Evolutionary conservation across 2,329 filamentous ascomycete genomes (phyloP), one percentile per base, ranked within the genome.

Genomic region (Malbranchea zuffiana): DNA sequence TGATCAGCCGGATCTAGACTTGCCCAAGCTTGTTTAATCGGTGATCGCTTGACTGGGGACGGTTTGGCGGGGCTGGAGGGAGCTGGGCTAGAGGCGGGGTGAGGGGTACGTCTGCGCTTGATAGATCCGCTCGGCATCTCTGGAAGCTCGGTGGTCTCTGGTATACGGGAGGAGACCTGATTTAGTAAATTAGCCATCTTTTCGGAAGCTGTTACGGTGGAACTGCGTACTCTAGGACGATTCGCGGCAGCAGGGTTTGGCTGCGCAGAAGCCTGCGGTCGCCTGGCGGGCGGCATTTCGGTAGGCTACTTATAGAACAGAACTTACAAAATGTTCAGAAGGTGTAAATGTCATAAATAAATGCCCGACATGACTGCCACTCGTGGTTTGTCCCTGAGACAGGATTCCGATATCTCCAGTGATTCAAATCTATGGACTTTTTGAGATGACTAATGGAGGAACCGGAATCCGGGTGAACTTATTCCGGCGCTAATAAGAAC

Each of bases 231-330:
- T 49, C 59, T 50, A 42, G 52, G 48, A 37, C 48, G 45, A 32
- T 51, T 46, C 35, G 48, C 45, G 38, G 48, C 44, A 43, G 51
- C 50, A 39, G 44, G 41, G 30, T 45, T 39, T 26, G 48, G 46
- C 25, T 50, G 48, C 37, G 50, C 48, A 38, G 54, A 42, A 41
- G 54, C 45, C 46, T 55, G 53, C 31, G 52, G 49, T 50, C 52
- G 56, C 48, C 48, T 56, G 43, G 56, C 56, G 41, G 58, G 58
- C 43, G 58, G 55, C 58, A 62, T 61, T 37, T 38, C 45, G 30
- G 34, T 40, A 25, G 26, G 11, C 17, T 15, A 15, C 4, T 13
- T 17, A 18, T 31, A 10, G 4, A 23, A 21, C n/a, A n/a, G 24
- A 30, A n/a, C 11, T 18, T 31, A 15, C 10, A 8, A 27, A 7